Conservation (phyloP, 139 green algal species). For the Edaphochlamys debaryana region DNA sequence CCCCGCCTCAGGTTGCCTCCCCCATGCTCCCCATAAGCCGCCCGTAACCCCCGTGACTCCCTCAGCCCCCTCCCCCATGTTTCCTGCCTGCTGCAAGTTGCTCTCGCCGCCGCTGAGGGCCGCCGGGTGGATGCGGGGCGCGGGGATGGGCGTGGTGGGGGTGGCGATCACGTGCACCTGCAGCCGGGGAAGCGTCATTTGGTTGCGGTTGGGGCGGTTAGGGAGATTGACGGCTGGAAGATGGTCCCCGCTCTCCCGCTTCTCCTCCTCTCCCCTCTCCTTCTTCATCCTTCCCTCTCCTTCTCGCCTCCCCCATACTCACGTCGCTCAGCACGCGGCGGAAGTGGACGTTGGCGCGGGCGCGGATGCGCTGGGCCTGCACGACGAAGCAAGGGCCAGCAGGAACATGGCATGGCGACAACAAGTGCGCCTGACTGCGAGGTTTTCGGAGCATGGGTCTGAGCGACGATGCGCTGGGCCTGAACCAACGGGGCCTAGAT, state of each 20-base stretch:
- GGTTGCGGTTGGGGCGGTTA: not conserved
- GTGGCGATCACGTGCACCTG: constrained; percentile 70
- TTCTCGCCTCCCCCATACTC: too few species aligned
- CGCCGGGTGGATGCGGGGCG: constrained; percentile 58
- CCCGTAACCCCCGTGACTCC: not conserved
- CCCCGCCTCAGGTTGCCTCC: too few species aligned
- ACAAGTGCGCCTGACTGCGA: too few species aligned
- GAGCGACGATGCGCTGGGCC: too few species aligned
- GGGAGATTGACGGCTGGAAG: not conserved
- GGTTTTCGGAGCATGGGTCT: too few species aligned
- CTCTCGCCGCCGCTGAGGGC: constrained; percentile 50
- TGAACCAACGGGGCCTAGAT: too few species aligned
- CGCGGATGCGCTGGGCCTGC: constrained; percentile 67
- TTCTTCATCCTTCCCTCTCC: too few species aligned
- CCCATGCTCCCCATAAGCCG: not conserved
- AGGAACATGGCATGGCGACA: too few species aligned
- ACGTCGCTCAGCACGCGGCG: constrained; percentile 52
- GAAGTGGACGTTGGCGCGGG: constrained; percentile 59
- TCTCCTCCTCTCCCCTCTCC: too few species aligned
- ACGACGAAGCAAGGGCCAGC: too few species aligned
- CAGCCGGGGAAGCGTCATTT: too few species aligned
- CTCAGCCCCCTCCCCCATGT: not conserved
- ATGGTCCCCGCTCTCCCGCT: too few species aligned
- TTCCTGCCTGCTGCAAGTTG: constrained; percentile 61
- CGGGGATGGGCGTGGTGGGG: constrained; percentile 64